A percentile compares a stretch with the other conserved stretches of the same genome.
Conservation (phyloP, 108 stramenopile species). For the Asterionellopsis glacialis region DNA sequence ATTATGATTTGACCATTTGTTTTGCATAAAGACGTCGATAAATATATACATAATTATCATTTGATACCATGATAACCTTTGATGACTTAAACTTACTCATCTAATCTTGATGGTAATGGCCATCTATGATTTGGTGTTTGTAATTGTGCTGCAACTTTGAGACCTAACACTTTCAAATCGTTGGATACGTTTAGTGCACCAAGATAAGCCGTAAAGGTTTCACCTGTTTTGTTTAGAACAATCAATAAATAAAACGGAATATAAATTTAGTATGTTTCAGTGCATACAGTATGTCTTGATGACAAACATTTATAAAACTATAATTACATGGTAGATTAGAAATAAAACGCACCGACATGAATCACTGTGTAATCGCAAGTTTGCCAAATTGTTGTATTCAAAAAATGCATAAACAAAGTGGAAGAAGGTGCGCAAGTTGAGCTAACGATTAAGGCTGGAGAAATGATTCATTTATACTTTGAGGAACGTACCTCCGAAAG, state of each 20-base stretch:
- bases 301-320: too few species aligned
- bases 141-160: conserved; percentile 67
- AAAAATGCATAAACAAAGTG: too few species aligned
- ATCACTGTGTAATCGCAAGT: too few species aligned
- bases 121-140: conserved; percentile 77
- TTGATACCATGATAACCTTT: not conserved
- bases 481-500: conserved; percentile 59
- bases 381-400: too few species aligned
- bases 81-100: conserved; percentile 3
- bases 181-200: conserved; percentile 61
- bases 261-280: too few species aligned
- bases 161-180: conserved; percentile 35
- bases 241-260: too few species aligned
- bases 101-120: conserved; percentile 15
- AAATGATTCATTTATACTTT: too few species aligned
- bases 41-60: not conserved
- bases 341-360: conserved; percentile 1
- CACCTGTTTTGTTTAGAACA: conserved; percentile 30
- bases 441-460: too few species aligned
- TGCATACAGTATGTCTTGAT: too few species aligned
- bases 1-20: conserved; percentile 1
- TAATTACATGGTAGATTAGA: too few species aligned
- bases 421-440: too few species aligned
- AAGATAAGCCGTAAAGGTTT: conserved; percentile 81
- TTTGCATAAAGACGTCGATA: too few species aligned